Evolutionary conservation across 2,329 filamentous ascomycete genomes (phyloP).

Genomic region (Aspergillus udagawae): DNA sequence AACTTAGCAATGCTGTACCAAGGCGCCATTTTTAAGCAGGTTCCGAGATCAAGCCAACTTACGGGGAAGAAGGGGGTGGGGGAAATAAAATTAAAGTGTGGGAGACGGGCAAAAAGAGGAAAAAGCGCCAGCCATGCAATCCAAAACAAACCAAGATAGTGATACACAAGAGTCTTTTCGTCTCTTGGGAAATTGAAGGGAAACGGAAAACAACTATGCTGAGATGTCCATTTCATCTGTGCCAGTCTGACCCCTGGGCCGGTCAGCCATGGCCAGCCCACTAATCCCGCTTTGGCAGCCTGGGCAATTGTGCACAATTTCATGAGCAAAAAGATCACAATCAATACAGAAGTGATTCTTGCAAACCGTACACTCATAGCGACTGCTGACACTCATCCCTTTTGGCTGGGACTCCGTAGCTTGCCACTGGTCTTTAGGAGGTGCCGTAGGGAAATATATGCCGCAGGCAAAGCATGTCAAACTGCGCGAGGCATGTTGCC

Average conservation of each 20-base stretch:
- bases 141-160: too few relatives aligned
- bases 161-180: too few relatives aligned
- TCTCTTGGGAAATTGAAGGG: too few relatives aligned
- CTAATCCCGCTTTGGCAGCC: slow-evolving; percentile 62
- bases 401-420: slow-evolving; percentile 43
- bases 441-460: slow-evolving; percentile 60
- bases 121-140: too few relatives aligned
- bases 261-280: slow-evolving; percentile 1
- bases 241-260: slow-evolving; percentile 13
- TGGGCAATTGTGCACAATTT: slow-evolving; percentile 92
- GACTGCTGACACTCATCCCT: slow-evolving; percentile 75
- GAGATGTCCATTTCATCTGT: slow-evolving; percentile 34
- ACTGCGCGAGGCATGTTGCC: slow-evolving; percentile 63
- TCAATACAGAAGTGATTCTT: slow-evolving; percentile 93
- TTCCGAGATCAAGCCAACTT: background rate
- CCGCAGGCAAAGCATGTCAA: slow-evolving; percentile 75
- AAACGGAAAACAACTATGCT: slow-evolving; percentile 5
- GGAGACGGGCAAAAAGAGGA: too few relatives aligned
- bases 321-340: slow-evolving; percentile 92
- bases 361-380: slow-evolving; percentile 89
- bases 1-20: background rate
- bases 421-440: slow-evolving; percentile 35
- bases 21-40: background rate
- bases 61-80: too few relatives aligned
- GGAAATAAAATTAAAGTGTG: too few relatives aligned